A percentile compares a stretch with the other conserved stretches of the same genome.
phyloP scores from a whole-genome alignment of 169 alveolate genomes.

The Eimeria acervulina region DNA sequence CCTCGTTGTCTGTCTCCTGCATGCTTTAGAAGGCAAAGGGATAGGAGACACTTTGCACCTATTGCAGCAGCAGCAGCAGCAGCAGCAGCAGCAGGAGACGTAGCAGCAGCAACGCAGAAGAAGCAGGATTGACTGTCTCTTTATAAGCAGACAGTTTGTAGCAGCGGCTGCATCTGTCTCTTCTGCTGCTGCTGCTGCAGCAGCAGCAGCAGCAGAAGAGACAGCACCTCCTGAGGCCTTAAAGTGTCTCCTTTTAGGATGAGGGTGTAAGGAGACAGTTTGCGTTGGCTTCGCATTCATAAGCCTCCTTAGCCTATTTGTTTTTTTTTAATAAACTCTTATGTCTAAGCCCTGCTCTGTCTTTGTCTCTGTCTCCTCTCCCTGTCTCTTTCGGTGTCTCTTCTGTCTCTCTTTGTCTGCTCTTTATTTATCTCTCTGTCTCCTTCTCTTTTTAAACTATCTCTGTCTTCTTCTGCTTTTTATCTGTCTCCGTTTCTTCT shows the following conservation, averaged over 20 bases:
- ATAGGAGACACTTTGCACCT: not conserved
- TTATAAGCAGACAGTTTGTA: too few species aligned
- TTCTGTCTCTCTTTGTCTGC: not conserved
- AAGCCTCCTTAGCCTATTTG: too few species aligned
- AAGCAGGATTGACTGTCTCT: not conserved
- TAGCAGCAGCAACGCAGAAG: not conserved
- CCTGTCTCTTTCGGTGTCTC: not conserved
- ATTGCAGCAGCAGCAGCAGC: constrained; percentile 2
- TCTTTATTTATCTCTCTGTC: not conserved
- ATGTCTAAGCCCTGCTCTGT: not conserved
- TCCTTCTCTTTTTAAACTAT: not conserved
- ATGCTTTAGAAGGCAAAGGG: not conserved
- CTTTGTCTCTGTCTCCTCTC: not conserved
- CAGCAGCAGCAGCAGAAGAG: too few species aligned
- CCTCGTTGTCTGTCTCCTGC: too few species aligned
- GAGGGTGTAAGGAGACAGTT: too few species aligned
- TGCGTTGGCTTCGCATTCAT: too few species aligned
- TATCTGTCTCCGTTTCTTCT: not conserved
- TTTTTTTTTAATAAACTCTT: too few species aligned
- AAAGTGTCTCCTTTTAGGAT: too few species aligned
- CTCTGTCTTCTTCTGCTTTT: not conserved
- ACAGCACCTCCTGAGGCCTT: too few species aligned
- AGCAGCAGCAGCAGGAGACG: not conserved
- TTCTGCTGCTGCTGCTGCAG: too few species aligned
- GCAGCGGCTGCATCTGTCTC: too few species aligned